Percentiles rank a stretch among this genome's conserved stretches.
phyloP scores from a whole-genome alignment of 208 protist genomes.

The Leishmania lainsoni region DNA sequence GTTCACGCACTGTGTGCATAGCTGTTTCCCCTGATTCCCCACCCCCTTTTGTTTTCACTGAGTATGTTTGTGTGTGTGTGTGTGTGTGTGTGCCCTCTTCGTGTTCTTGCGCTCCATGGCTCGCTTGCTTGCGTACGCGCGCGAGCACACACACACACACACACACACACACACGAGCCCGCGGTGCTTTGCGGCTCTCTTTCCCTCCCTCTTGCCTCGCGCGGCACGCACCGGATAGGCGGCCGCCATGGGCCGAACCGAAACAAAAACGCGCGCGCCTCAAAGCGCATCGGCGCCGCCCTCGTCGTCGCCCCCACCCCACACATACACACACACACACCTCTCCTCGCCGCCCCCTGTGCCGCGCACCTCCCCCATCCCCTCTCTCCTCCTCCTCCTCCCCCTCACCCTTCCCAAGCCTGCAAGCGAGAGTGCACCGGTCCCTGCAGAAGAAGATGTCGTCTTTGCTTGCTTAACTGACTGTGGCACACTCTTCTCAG shows the following conservation, averaged over 20 bases:
- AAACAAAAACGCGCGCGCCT: no score
- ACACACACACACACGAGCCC: no score
- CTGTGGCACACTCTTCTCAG: not conserved
- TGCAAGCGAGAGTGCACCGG: not conserved
- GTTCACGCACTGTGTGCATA: no score
- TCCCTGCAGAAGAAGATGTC: not conserved
- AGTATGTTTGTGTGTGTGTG: not conserved
- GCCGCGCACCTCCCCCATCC: not conserved
- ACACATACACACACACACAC: no score
- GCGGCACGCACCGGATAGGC: no score
- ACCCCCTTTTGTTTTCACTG: not conserved
- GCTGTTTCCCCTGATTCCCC: no score
- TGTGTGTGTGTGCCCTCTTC: constrained; percentile 1
- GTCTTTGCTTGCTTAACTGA: not conserved
- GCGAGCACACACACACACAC: no score
- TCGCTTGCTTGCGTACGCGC: not conserved
- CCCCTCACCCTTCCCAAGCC: not conserved
- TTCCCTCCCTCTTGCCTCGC: not conserved
- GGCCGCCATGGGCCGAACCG: no score
- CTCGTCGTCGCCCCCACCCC: no score
- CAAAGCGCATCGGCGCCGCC: no score
- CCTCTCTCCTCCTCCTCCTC: not conserved
- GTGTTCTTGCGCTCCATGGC: not conserved
- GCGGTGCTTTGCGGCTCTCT: not conserved
- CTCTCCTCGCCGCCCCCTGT: not conserved